A percentile compares a stretch with the other conserved stretches of the same genome.
These are phyloP conservation scores for Pestalotiopsis sp. DNA, from an alignment of 2,329 filamentous ascomycete species.

Conservation along the genomic window DNA sequence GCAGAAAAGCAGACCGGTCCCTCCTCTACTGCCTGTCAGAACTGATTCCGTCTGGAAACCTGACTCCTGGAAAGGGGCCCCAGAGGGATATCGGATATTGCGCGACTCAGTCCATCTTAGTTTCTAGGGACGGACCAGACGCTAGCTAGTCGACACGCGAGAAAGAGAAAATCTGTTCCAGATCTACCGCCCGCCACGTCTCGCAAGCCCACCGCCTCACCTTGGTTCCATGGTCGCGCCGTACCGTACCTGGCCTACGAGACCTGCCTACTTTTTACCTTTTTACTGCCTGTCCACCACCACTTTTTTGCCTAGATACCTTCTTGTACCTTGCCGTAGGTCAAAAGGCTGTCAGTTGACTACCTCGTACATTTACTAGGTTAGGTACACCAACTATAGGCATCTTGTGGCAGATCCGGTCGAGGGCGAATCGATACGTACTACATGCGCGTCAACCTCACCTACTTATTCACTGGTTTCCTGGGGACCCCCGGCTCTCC, in stretches of 20 bases:
- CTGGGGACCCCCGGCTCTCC: background rate
- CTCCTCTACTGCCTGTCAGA: background rate
- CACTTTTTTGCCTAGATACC: background rate
- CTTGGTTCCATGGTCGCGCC: background rate
- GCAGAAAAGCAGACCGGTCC: background rate
- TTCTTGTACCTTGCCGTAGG: background rate
- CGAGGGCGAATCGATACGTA: too few relatives aligned
- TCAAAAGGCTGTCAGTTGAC: background rate
- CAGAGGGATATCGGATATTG: conserved; percentile 5
- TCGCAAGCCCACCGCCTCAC: background rate
- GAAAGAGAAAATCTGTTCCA: conserved; percentile 2
- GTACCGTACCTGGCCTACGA: background rate
- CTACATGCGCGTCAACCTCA: background rate
- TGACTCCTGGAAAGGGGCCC: conserved; percentile 1
- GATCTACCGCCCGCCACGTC: background rate
- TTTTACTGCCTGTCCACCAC: too few relatives aligned
- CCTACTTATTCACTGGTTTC: conserved; percentile 2
- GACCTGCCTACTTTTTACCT: background rate
- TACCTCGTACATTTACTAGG: too few relatives aligned
- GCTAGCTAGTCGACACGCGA: conserved; percentile 2
- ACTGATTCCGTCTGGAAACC: background rate
- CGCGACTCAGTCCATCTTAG: conserved; percentile 1
- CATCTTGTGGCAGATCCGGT: too few relatives aligned
- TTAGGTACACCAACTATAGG: background rate
- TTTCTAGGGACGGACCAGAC: background rate